phyloP scores from a whole-genome alignment of 2,329 filamentous ascomycete species.

The Blastomyces gilchristii region DNA sequence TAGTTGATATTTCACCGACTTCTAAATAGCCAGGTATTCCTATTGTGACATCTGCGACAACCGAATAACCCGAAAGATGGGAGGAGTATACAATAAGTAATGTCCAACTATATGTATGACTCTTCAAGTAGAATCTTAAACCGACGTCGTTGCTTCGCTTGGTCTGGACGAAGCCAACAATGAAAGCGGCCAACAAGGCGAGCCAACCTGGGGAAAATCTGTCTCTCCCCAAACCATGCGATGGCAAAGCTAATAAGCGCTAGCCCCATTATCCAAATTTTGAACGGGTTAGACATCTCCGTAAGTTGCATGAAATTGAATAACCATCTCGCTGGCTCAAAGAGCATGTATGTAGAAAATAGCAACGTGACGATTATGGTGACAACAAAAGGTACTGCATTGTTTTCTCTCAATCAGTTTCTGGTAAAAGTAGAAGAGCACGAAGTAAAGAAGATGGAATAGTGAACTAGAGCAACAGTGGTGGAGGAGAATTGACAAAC shows the following conservation, averaged over 20 bases:
- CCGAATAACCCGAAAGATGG: neutral
- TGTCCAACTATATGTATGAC: constrained; percentile 38
- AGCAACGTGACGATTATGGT: constrained; percentile 61
- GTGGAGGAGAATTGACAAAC: constrained; percentile 40
- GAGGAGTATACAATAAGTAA: constrained; percentile 1
- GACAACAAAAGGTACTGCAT: constrained; percentile 66
- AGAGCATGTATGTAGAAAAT: constrained; percentile 69
- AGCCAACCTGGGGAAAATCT: constrained; percentile 59
- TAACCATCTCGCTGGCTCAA: constrained; percentile 61
- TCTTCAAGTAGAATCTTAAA: constrained; percentile 73
- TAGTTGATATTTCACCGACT: neutral
- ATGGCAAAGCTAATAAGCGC: constrained; percentile 58
- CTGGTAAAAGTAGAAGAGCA: constrained; percentile 1
- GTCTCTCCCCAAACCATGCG: constrained; percentile 62
- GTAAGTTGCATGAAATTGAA: constrained; percentile 76
- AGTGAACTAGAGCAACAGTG: neutral
- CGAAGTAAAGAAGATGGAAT: neutral
- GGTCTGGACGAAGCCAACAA: constrained; percentile 44
- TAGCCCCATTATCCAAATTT: constrained; percentile 58
- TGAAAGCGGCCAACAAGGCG: constrained; percentile 55
- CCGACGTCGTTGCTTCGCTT: constrained; percentile 67
- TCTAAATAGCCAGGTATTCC: neutral
- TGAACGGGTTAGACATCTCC: constrained; percentile 60
- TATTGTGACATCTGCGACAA: neutral
- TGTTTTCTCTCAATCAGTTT: constrained; percentile 7